Conservation (phyloP, 106 monocot species). For the Dendrobium officinale region DNA sequence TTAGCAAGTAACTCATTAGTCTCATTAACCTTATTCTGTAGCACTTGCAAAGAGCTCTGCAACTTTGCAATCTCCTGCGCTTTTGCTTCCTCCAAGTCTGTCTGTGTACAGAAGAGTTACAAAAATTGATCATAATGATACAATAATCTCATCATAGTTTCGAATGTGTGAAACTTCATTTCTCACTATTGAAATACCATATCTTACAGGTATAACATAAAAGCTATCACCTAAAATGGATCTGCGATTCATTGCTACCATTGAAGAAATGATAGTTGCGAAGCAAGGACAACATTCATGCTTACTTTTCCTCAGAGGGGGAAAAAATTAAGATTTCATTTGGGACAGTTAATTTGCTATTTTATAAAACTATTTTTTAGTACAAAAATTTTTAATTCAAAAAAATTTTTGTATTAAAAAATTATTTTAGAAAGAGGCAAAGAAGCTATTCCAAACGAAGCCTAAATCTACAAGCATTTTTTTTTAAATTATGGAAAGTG, state of each 20-base stretch:
- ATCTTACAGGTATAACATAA: neutral
- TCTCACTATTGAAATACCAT: neutral
- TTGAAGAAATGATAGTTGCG: neutral
- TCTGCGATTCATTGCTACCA: neutral
- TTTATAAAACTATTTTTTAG: too few species aligned
- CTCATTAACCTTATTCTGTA: conserved; percentile 56
- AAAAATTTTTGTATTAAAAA: too few species aligned
- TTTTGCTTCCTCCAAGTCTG: conserved; percentile 72
- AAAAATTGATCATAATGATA: neutral
- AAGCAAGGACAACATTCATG: neutral
- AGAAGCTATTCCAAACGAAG: too few species aligned
- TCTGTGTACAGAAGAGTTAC: conserved; percentile 25
- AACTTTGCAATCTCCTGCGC: conserved; percentile 59
- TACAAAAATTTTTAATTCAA: too few species aligned
- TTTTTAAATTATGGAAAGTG: neutral
- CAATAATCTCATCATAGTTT: neutral
- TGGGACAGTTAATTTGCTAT: too few species aligned
- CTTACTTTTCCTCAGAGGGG: neutral
- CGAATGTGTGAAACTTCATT: neutral
- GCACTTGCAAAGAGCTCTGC: conserved; percentile 50
- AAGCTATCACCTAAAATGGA: neutral
- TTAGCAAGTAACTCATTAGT: conserved; percentile 44
- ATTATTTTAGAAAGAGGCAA: too few species aligned
- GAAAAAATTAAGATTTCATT: neutral
- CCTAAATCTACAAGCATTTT: neutral